Evolutionary conservation across 768 basidiomycete species (phyloP).

Genomic region (Pleurotus sapidus): DNA sequence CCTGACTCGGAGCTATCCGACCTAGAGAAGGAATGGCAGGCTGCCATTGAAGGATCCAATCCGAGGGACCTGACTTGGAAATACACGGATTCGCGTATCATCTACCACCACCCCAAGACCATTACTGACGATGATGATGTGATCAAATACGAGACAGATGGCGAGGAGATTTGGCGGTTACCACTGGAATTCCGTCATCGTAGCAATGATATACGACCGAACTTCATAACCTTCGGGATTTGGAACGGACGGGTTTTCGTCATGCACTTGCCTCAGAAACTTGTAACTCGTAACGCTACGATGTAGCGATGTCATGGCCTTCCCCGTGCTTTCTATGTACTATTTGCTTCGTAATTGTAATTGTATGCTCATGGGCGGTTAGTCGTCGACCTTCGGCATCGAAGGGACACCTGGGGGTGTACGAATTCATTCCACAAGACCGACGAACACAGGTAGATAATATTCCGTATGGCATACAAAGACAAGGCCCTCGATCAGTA

Average conservation of each 20-base stretch:
- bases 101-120: neutral
- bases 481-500: too few relatives aligned
- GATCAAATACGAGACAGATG: neutral
- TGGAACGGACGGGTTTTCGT: constrained; percentile 3
- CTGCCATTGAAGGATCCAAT: neutral
- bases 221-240: neutral
- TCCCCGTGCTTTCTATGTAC: too few relatives aligned
- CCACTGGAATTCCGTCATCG: neutral
- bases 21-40: neutral
- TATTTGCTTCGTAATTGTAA: too few relatives aligned
- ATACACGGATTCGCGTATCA: neutral
- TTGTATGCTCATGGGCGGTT: too few relatives aligned
- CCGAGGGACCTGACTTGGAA: neutral
- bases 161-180: neutral
- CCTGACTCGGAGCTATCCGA: neutral
- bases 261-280: neutral
- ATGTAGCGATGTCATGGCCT: neutral
- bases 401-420: too few relatives aligned
- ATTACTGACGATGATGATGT: neutral
- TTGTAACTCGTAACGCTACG: neutral
- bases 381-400: too few relatives aligned
- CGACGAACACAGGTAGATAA: too few relatives aligned
- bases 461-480: too few relatives aligned
- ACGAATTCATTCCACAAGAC: too few relatives aligned
- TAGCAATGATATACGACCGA: neutral